These are phyloP conservation scores for Karstenula rhodostoma DNA, from an alignment of 2,329 filamentous ascomycete species.

Conservation along the genomic window DNA sequence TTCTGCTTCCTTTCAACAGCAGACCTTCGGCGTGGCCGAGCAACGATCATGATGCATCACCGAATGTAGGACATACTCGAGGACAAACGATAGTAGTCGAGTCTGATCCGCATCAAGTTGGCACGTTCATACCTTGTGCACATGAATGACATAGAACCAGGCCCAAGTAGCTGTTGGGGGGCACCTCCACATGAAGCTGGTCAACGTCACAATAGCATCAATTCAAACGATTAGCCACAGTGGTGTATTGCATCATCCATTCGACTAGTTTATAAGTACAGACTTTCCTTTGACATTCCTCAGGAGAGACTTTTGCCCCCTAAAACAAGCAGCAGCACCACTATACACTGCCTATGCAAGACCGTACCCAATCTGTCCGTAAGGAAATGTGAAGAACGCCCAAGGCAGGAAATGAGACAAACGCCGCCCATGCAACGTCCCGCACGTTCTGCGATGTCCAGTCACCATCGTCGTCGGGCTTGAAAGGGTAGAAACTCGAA, in stretches of 20 bases:
- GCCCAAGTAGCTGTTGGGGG: too few relatives aligned
- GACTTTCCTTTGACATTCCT: background rate
- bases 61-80: too few relatives aligned
- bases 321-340: background rate
- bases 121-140: background rate
- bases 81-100: background rate
- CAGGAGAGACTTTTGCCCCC: background rate
- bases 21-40: too few relatives aligned
- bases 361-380: background rate
- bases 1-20: too few relatives aligned
- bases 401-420: background rate
- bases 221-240: background rate
- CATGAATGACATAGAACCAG: background rate
- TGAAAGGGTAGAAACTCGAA: background rate
- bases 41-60: too few relatives aligned
- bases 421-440: conserved; percentile 9
- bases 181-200: too few relatives aligned
- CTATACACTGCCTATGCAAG: background rate
- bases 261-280: background rate
- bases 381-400: background rate
- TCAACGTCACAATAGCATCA: background rate
- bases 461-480: background rate
- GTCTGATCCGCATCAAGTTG: background rate
- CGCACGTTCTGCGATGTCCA: background rate
- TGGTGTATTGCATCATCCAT: background rate